Evolutionary conservation across 768 basidiomycete genomes (phyloP).

Genomic region (Fomitopsis serialis): DNA sequence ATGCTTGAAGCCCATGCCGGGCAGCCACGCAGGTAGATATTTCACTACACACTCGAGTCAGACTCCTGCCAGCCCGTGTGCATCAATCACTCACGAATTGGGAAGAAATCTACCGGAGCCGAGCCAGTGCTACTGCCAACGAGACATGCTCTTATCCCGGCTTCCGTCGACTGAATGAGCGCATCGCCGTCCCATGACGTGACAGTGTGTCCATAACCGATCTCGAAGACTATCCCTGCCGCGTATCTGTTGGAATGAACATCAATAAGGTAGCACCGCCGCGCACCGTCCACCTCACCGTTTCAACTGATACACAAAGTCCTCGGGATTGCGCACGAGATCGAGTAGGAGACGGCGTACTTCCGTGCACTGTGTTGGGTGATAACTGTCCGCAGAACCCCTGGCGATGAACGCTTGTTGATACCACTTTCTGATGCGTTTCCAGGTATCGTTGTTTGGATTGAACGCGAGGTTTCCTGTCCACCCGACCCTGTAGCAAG

Average conservation of each 20-base stretch:
- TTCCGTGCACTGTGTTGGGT: slow-evolving; percentile 21
- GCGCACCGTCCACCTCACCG: slow-evolving; percentile 1
- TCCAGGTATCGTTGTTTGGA: slow-evolving; percentile 22
- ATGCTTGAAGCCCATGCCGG: slow-evolving; percentile 49
- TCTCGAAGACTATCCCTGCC: slow-evolving; percentile 25
- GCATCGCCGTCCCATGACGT: slow-evolving; percentile 26
- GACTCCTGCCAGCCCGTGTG: not conserved
- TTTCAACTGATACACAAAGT: slow-evolving; percentile 18
- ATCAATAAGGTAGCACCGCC: not conserved
- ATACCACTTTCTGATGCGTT: slow-evolving; percentile 23
- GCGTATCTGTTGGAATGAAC: slow-evolving; percentile 19
- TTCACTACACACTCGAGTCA: slow-evolving; percentile 25
- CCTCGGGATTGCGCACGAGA: slow-evolving; percentile 21
- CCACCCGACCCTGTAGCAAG: slow-evolving; percentile 16
- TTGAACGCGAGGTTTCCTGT: slow-evolving; percentile 9
- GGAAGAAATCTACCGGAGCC: slow-evolving; percentile 30
- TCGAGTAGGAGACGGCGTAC: slow-evolving; percentile 19
- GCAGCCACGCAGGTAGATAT: slow-evolving; percentile 56
- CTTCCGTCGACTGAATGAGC: slow-evolving; percentile 23
- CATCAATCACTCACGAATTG: slow-evolving; percentile 18
- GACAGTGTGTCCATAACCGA: slow-evolving; percentile 28
- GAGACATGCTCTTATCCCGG: slow-evolving; percentile 17
- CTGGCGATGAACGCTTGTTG: slow-evolving; percentile 19
- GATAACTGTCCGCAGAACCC: slow-evolving; percentile 12
- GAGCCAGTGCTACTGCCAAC: slow-evolving; percentile 20